phyloP scores from a whole-genome alignment of 2,329 filamentous ascomycete genomes.

The Monilinia fructicola region DNA sequence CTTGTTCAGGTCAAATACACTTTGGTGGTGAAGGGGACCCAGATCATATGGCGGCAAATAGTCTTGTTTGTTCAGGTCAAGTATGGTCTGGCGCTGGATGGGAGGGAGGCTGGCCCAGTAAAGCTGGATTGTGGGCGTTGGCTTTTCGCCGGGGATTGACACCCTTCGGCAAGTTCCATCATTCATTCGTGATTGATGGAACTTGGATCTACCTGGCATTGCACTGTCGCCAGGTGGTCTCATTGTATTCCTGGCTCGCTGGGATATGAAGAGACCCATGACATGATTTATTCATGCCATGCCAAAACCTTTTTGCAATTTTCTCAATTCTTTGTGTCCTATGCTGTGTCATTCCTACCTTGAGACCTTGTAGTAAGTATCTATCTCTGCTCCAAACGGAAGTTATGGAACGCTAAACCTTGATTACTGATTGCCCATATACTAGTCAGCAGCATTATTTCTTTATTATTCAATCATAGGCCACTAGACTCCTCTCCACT shows the following conservation, averaged over 20 bases:
- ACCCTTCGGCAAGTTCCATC: background rate
- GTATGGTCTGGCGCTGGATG: background rate
- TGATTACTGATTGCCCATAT: too few species aligned
- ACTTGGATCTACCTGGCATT: background rate
- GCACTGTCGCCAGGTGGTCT: slow-evolving; percentile 5
- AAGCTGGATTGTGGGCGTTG: background rate
- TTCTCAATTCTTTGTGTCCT: too few species aligned
- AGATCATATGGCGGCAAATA: background rate
- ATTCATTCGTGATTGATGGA: background rate
- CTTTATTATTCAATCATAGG: too few species aligned
- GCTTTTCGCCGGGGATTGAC: background rate
- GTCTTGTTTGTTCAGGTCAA: slow-evolving; percentile 1
- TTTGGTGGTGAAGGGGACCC: background rate
- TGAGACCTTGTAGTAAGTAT: too few species aligned
- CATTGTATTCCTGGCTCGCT: slow-evolving; percentile 13
- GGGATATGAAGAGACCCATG: slow-evolving; percentile 10
- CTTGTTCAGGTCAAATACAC: background rate
- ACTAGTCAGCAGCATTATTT: too few species aligned
- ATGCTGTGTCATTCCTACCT: too few species aligned
- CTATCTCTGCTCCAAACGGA: too few species aligned
- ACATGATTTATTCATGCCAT: background rate
- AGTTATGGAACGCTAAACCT: too few species aligned
- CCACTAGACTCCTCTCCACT: too few species aligned
- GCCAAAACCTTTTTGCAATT: background rate
- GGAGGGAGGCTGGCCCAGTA: background rate